Conservation (phyloP, 345 rosid species). For the Triadica sebifera region DNA sequence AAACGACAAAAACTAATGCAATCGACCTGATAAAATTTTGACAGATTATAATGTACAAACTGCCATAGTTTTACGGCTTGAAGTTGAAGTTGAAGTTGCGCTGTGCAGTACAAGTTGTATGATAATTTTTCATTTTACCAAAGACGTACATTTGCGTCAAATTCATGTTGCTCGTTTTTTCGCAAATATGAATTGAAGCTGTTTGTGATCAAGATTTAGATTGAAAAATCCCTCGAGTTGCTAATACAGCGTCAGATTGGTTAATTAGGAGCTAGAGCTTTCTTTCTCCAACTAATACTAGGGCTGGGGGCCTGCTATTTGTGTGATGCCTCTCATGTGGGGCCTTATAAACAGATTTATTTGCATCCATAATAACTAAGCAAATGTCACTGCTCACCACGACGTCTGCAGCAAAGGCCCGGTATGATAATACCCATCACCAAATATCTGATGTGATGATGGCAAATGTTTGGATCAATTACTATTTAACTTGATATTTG, state of each 20-base stretch:
- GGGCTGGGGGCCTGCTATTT: too few relatives aligned
- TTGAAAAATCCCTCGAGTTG: neutral
- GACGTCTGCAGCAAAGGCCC: neutral
- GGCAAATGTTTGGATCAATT: too few relatives aligned
- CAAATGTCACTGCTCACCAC: too few relatives aligned
- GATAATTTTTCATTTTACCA: neutral
- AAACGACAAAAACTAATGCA: constrained; percentile 53
- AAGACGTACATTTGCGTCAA: constrained; percentile 1
- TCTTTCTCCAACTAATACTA: too few relatives aligned
- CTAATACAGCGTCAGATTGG: neutral
- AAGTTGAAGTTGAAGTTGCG: neutral
- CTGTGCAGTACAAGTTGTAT: neutral
- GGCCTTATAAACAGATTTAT: too few relatives aligned
- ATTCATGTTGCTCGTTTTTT: neutral
- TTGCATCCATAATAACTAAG: too few relatives aligned
- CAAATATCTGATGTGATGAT: too few relatives aligned
- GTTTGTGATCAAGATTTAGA: too few relatives aligned
- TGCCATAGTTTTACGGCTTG: neutral
- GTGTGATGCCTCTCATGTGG: too few relatives aligned
- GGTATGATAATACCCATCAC: neutral
- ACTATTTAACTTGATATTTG: too few relatives aligned
- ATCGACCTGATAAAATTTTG: neutral
- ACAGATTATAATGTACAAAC: neutral
- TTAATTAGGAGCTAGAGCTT: too few relatives aligned
- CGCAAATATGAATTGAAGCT: too few relatives aligned